Conservation (phyloP, 2,329 filamentous ascomycete species). For the Daldinia sp. region DNA sequence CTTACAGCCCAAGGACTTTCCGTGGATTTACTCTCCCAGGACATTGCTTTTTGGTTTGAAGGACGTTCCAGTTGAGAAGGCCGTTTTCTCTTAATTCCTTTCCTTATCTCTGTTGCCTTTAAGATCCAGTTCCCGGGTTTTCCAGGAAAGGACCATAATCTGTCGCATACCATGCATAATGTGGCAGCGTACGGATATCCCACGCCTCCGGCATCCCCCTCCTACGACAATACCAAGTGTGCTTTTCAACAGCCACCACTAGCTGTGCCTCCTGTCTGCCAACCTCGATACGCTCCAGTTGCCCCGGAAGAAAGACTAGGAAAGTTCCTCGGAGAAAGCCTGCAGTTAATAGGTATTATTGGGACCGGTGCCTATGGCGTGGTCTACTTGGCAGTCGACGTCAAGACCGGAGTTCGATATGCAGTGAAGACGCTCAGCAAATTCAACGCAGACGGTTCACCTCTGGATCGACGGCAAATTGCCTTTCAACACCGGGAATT, state of each 20-base stretch:
- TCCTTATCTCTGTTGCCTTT: conserved; percentile 39
- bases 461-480: conserved; percentile 83
- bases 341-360: conserved; percentile 84
- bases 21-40: conserved; percentile 40
- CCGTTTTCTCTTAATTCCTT: conserved; percentile 46
- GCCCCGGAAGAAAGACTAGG: conserved; percentile 87
- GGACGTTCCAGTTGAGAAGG: conserved; percentile 44
- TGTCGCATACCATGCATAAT: conserved; percentile 65
- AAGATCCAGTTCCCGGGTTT: conserved; percentile 38
- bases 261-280: conserved; percentile 50
- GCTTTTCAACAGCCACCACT: conserved; percentile 52
- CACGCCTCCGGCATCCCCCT: conserved; percentile 65
- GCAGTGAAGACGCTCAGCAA: conserved; percentile 98
- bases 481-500: conserved; percentile 95
- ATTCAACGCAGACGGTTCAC: conserved; percentile 73
- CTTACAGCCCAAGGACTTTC: conserved; percentile 37
- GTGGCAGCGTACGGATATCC: conserved; percentile 64
- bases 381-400: conserved; percentile 88
- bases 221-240: conserved; percentile 60
- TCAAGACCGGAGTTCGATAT: conserved; percentile 82
- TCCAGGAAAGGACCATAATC: conserved; percentile 43
- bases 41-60: conserved; percentile 41
- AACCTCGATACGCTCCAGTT: conserved; percentile 62
- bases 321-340: conserved; percentile 79
- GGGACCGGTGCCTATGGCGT: conserved; percentile 96